Percentiles rank a stretch among this genome's conserved stretches.
Conservation (phyloP, 2,329 filamentous ascomycete genomes). For the Arthrocladium fulminans region DNA sequence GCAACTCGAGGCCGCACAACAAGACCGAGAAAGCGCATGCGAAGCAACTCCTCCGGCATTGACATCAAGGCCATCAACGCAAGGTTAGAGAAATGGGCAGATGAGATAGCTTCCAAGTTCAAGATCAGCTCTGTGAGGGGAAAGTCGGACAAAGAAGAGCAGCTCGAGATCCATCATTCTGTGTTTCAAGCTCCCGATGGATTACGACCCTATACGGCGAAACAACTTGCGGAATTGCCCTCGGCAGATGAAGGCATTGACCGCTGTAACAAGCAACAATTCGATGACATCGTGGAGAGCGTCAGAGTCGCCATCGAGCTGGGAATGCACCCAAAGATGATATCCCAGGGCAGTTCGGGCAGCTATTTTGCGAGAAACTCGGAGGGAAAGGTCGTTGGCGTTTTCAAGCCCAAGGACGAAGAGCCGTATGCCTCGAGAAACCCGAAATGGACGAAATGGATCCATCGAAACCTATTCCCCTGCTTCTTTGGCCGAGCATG, state of each 20-base stretch:
- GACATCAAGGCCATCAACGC: conserved; percentile 98
- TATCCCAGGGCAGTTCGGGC: conserved; percentile 91
- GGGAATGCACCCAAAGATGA: conserved; percentile 88
- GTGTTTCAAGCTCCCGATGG: conserved; percentile 93
- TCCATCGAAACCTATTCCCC: conserved; percentile 92
- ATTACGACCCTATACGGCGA: conserved; percentile 67
- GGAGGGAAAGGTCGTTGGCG: conserved; percentile 88
- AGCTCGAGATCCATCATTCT: conserved; percentile 90
- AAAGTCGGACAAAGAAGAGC: conserved; percentile 68
- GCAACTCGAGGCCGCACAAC: conserved; percentile 29
- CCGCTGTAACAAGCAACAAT: conserved; percentile 67
- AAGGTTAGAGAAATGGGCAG: conserved; percentile 87
- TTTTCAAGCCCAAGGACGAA: conserved; percentile 98
- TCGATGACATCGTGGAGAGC: conserved; percentile 80
- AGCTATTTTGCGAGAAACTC: conserved; percentile 94
- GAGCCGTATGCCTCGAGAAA: conserved; percentile 95
- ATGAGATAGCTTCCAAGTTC: conserved; percentile 95
- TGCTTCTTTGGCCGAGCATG: conserved; percentile 95
- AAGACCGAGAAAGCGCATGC: conserved; percentile 43
- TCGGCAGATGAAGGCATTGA: conserved; percentile 47
- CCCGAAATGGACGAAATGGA: conserved; percentile 99
- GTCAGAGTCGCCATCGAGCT: conserved; percentile 84
- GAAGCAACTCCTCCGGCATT: conserved; percentile 74
- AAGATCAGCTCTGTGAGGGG: conserved; percentile 73
- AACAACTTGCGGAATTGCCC: conserved; percentile 55